Evolutionary conservation across 495 filamentous ascomycete genomes (phyloP), one percentile per base, ranked within the genome.

Genomic region (Pyronema domesticum): DNA sequence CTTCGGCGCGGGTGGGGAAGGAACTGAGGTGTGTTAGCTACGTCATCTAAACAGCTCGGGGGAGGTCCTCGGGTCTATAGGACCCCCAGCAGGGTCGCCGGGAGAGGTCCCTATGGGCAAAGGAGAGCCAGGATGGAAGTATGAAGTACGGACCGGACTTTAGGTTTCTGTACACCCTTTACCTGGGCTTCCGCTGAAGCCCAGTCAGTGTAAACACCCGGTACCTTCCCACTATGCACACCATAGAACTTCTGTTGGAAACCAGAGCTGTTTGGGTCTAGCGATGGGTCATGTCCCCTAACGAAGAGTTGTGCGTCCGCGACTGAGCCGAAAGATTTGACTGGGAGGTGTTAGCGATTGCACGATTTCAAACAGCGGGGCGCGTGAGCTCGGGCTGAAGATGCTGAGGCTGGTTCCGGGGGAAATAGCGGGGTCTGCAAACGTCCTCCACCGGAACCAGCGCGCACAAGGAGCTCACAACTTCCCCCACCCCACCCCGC

Each of bases 201-300:
- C 89, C 89, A 98, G 53, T 89, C 80, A 5, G 81, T 83, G 68
- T 95, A 98, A 1, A 98, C 81, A 4, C 91, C 89, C 0, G 89
- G 85, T n/a, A 74, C 70, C 54, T 78, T 75, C 43, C 91, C 91
- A 54, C 77, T 74, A 42, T 81, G 86, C n/a, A 98, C 82, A 7
- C 77, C 91, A 61, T 98, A 98, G 65, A 79, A 96, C 62, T 77
- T 80, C 9, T 70, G 67, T 9, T 68, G 62, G 34, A 69, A 62
- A 3, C 67, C 65, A 36, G 60, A 55, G 9, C 40, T 46, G 48
- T 54, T 53, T 36, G 64, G 69, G 47, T 68, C 61, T 9, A 65
- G 55, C 18, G 65, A 55, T 18, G 73, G 66, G 53, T 75, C 76
- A 57, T 73, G 69, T 51, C 85, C 85, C 4, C 76, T 79, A 30